Evolutionary conservation across 2,329 filamentous ascomycete species (phyloP).

Genomic region (Venturia aucupariae): DNA sequence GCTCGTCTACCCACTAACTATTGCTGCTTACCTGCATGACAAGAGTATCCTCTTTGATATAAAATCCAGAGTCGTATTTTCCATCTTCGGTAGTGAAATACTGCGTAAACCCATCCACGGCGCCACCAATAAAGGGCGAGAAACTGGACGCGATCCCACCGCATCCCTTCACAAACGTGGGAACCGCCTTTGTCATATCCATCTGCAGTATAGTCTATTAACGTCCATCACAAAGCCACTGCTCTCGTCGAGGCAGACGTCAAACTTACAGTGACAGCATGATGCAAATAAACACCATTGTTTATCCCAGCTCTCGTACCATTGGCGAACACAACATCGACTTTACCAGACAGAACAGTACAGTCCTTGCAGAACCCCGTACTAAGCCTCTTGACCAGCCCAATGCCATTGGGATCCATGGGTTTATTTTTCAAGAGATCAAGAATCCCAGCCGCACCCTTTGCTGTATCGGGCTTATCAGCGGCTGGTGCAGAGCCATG

Average conservation of each 20-base stretch:
- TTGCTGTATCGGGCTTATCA: not conserved
- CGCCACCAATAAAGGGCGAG: constrained; percentile 6
- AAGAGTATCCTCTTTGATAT: constrained; percentile 1
- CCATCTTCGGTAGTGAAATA: constrained; percentile 11
- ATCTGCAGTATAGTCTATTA: not conserved
- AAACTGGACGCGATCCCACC: not conserved
- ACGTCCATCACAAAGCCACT: not conserved
- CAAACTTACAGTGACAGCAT: constrained; percentile 4
- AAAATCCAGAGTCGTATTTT: constrained; percentile 1
- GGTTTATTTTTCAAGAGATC: not conserved
- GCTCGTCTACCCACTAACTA: not conserved
- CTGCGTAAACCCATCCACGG: constrained; percentile 11
- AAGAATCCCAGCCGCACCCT: not conserved
- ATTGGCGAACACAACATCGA: constrained; percentile 8
- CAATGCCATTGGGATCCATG: constrained; percentile 11
- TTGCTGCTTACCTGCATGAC: constrained; percentile 4
- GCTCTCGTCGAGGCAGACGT: not conserved
- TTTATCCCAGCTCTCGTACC: constrained; percentile 1
- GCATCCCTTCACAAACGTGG: not conserved
- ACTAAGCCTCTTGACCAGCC: not conserved
- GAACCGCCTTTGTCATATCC: not conserved
- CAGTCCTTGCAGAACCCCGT: constrained; percentile 12
- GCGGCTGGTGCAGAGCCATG: no score
- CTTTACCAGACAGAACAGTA: constrained; percentile 1
- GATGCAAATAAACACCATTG: constrained; percentile 11